Conservation (phyloP, 805 yeast species). For the Saccharomycopsis sp. region DNA sequence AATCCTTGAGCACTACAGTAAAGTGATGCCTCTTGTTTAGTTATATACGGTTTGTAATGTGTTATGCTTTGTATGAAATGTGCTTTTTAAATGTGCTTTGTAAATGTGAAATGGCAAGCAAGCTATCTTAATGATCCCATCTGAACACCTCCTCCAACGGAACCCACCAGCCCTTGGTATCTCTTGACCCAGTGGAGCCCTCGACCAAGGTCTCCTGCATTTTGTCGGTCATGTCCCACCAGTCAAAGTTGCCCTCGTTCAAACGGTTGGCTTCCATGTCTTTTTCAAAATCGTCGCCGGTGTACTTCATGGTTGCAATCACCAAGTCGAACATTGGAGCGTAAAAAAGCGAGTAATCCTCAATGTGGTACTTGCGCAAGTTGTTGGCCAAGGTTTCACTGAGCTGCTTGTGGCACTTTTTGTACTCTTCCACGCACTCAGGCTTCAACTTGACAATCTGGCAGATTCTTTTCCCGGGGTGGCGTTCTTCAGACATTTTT, state of each 20-base stretch:
- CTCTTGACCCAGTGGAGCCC: constrained; percentile 31
- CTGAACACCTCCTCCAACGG: constrained; percentile 33
- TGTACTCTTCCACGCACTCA: constrained; percentile 32
- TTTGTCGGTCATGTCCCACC: constrained; percentile 35
- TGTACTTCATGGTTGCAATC: constrained; percentile 32
- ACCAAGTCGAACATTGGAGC: constrained; percentile 27
- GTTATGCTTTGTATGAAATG: too few species aligned
- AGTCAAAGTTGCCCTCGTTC: constrained; percentile 31
- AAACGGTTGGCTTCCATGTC: constrained; percentile 29
- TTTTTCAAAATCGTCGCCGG: constrained; percentile 32
- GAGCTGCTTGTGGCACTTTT: constrained; percentile 27
- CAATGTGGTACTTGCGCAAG: constrained; percentile 31
- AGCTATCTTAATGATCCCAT: constrained; percentile 27
- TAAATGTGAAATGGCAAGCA: too few species aligned
- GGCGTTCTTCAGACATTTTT: constrained; percentile 15
- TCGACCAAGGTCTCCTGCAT: constrained; percentile 33
- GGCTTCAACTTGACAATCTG: constrained; percentile 33
- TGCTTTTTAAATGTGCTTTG: too few species aligned
- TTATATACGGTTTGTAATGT: too few species aligned
- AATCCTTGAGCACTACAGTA: too few species aligned
- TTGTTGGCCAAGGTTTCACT: constrained; percentile 29
- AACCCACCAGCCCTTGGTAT: constrained; percentile 34
- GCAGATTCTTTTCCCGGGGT: constrained; percentile 33
- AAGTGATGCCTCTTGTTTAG: too few species aligned
- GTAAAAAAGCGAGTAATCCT: constrained; percentile 35